Conservation (phyloP, 2,329 filamentous ascomycete genomes). For the Fusarium sp. region DNA sequence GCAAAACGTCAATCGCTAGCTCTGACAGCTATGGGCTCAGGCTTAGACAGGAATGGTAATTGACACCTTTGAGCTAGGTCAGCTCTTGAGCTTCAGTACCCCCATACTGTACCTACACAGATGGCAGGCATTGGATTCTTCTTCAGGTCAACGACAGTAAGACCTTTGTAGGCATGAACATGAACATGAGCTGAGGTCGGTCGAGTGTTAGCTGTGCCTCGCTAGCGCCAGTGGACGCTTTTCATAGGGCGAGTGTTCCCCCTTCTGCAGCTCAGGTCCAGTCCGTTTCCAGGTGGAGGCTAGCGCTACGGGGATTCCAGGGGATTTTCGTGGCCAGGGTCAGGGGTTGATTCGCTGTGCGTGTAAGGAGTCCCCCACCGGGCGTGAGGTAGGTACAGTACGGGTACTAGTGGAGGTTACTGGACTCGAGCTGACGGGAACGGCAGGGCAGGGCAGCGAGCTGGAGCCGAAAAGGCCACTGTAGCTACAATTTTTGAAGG, state of each 20-base stretch:
- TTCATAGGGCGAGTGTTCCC: slow-evolving; percentile 21
- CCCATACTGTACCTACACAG: not conserved
- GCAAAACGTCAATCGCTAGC: not conserved
- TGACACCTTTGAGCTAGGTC: not conserved
- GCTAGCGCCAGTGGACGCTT: slow-evolving; percentile 23
- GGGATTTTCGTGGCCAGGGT: slow-evolving; percentile 33
- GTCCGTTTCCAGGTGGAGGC: slow-evolving; percentile 12
- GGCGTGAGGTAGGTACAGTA: not conserved
- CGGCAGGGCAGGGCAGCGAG: slow-evolving; percentile 14
- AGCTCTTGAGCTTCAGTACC: not conserved
- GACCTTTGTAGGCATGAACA: slow-evolving; percentile 14
- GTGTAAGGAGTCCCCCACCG: slow-evolving; percentile 3
- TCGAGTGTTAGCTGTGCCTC: slow-evolving; percentile 3
- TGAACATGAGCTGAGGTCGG: slow-evolving; percentile 25
- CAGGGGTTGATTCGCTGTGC: slow-evolving; percentile 36
- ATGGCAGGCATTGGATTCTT: not conserved
- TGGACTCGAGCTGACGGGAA: slow-evolving; percentile 13
- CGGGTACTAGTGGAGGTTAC: not conserved
- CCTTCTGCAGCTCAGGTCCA: slow-evolving; percentile 23
- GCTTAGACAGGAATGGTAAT: not conserved
- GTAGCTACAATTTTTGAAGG: slow-evolving; percentile 49
- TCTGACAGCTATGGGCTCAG: not conserved
- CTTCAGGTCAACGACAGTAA: slow-evolving; percentile 1
- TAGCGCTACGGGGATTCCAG: slow-evolving; percentile 31
- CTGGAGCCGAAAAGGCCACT: slow-evolving; percentile 48